phyloP scores from a whole-genome alignment of 177 flowering plant genomes.

The Vitis hybrid region DNA sequence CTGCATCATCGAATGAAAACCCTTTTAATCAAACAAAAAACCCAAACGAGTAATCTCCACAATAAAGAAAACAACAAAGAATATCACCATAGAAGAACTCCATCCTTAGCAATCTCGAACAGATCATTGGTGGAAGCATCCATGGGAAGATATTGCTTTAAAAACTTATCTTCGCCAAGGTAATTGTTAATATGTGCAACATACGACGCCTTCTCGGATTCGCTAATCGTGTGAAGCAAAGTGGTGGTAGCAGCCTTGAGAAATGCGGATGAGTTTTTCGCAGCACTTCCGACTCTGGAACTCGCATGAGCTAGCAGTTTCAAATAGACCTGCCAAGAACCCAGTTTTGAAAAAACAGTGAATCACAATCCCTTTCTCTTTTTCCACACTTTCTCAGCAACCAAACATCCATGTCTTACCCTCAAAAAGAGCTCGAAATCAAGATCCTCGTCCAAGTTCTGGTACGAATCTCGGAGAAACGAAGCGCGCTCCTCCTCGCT shows the following conservation, averaged over 20 bases:
- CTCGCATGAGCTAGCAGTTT: constrained; percentile 66
- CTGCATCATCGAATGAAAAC: constrained; percentile 38
- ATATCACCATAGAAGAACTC: constrained; percentile 80
- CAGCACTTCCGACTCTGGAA: constrained; percentile 52
- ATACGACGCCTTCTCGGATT: constrained; percentile 86
- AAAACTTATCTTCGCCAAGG: constrained; percentile 66
- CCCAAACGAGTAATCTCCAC: background rate
- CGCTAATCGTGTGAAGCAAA: constrained; percentile 85
- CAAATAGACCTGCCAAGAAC: constrained; percentile 60
- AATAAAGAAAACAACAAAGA: constrained; percentile 1
- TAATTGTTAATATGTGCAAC: constrained; percentile 87
- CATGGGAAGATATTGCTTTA: constrained; percentile 69
- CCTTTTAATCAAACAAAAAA: background rate
- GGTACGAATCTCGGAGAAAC: constrained; percentile 46
- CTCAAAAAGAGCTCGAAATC: constrained; percentile 86
- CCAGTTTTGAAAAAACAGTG: background rate
- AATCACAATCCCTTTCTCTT: background rate
- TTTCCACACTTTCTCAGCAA: background rate
- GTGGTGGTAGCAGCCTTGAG: constrained; percentile 88
- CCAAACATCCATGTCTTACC: constrained; percentile 31
- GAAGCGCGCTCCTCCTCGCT: constrained; percentile 65
- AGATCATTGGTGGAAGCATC: constrained; percentile 81
- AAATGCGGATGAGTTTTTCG: constrained; percentile 77
- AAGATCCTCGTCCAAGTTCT: constrained; percentile 55
- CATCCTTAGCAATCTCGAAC: constrained; percentile 86